Conservation (phyloP, 768 basidiomycete species). For the Auriculariales sp. region DNA sequence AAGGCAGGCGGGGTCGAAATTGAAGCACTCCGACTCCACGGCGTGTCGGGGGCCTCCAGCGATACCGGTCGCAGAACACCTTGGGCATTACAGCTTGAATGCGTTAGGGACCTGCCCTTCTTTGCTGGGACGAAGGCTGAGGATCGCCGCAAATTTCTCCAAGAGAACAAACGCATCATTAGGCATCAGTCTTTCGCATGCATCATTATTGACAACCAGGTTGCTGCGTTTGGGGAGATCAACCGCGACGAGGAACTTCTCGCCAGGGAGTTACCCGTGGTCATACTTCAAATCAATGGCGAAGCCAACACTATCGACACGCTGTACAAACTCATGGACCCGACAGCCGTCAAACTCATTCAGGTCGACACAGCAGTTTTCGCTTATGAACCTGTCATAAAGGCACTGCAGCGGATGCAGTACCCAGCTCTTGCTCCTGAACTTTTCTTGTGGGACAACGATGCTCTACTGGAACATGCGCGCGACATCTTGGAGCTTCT, state of each 20-base stretch:
- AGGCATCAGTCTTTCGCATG: slow-evolving; percentile 44
- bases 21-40: slow-evolving; percentile 21
- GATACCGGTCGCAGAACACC: too few relatives aligned
- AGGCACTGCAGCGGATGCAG: slow-evolving; percentile 32
- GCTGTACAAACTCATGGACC: slow-evolving; percentile 25
- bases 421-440: slow-evolving; percentile 34
- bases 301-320: slow-evolving; percentile 20
- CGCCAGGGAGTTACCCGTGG: slow-evolving; percentile 28
- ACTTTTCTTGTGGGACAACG: slow-evolving; percentile 36
- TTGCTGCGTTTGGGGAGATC: slow-evolving; percentile 39
- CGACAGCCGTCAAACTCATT: slow-evolving; percentile 27
- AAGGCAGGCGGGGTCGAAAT: too few relatives aligned
- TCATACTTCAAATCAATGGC: slow-evolving; percentile 38
- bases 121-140: too few relatives aligned
- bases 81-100: too few relatives aligned
- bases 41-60: too few relatives aligned
- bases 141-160: slow-evolving; percentile 24
- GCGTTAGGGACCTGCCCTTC: too few relatives aligned
- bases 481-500: too few relatives aligned
- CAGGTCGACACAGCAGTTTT: slow-evolving; percentile 50
- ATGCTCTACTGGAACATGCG: too few relatives aligned
- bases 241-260: slow-evolving; percentile 40
- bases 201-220: slow-evolving; percentile 30
- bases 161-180: slow-evolving; percentile 18
- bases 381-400: slow-evolving; percentile 46